phyloP scores from a whole-genome alignment of 169 alveolate species.

The Plasmodium inui region DNA sequence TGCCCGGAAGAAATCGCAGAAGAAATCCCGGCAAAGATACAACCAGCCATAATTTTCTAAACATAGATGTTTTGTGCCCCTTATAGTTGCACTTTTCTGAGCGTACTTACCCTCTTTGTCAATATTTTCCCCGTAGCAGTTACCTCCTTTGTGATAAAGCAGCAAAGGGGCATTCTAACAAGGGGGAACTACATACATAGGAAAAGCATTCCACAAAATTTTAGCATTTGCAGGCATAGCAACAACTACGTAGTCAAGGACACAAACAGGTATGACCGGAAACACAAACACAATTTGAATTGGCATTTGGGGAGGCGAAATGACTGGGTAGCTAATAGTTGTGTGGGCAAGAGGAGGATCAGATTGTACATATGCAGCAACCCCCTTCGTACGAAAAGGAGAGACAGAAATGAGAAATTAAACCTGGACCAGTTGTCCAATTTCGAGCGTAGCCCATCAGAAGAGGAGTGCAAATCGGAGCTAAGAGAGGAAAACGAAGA shows the following conservation, averaged over 20 bases:
- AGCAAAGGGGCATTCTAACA: not conserved
- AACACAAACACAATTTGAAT: not conserved
- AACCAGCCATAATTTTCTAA: not conserved
- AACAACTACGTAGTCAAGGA: not conserved
- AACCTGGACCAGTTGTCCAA: not conserved
- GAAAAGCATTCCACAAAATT: not conserved
- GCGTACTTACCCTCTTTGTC: not conserved
- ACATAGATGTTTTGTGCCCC: not conserved
- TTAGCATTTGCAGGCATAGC: not conserved
- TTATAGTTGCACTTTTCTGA: not conserved
- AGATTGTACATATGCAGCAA: not conserved
- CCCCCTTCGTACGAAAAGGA: not conserved
- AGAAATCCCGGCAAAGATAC: no score
- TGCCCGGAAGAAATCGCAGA: not conserved
- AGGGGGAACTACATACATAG: not conserved
- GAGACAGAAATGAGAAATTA: slow-evolving; percentile 11
- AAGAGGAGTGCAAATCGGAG: not conserved
- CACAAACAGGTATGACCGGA: not conserved
- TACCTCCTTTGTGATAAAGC: not conserved
- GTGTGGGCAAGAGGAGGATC: not conserved
- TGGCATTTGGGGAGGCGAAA: not conserved
- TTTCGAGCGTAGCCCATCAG: not conserved
- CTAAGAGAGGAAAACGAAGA: slow-evolving; percentile 10
- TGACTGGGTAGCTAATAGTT: not conserved
- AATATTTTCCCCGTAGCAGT: not conserved